Base-by-base conservation (phyloP, 2,329 filamentous ascomycete genomes). In the Keithomyces neogunnii region DNA sequence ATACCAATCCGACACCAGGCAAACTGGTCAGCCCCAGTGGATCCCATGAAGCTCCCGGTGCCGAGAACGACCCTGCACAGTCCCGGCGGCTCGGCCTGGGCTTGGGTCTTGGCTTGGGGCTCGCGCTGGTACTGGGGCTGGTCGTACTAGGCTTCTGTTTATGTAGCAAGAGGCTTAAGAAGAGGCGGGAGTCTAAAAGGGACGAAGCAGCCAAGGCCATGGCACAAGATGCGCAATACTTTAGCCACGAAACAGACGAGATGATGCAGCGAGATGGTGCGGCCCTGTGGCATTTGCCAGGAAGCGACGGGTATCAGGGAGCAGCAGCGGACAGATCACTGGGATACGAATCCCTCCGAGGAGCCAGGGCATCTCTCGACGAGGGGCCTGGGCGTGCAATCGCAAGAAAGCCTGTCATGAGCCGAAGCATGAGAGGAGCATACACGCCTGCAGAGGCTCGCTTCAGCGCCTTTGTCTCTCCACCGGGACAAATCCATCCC, bases 61-160 rank as follows among this genome's bases (percentile, higher is more conserved):
- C 60, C 6, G 47, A 54, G 3, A 49, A 45, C 9, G 53, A 51
- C 19, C 51, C 59, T 3, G 53, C 57, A 7, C 60, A 57, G 36
- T 60, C 56, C 38, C 65, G 56, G 51, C 58, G 57, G 1, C 59
- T 85, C 4, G 84, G 84, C 0, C 67, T 85, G 2, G 85, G 85
- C 0, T 62, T 89, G 1, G 84, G 85, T 1, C 66, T 89, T 1
- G 85, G 84, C 1, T 62, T 85, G 3, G 65, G 63, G 1, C 69
- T 77, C 0, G 69, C 78, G 1, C 60, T 81, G 2, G 54, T 81
- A 7, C 65, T 72, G 1, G 66, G 75, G 1, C 40, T 44, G 5
- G 56, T 76, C 2, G 29, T 80, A 8, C 50, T 77, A 26, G 74
- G 68, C 51, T 69, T 78, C 50, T 74, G 75, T 53, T 80, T 76